Base-by-base conservation (phyloP, 108 stramenopile species). In the Nitzschia inconspicua region DNA sequence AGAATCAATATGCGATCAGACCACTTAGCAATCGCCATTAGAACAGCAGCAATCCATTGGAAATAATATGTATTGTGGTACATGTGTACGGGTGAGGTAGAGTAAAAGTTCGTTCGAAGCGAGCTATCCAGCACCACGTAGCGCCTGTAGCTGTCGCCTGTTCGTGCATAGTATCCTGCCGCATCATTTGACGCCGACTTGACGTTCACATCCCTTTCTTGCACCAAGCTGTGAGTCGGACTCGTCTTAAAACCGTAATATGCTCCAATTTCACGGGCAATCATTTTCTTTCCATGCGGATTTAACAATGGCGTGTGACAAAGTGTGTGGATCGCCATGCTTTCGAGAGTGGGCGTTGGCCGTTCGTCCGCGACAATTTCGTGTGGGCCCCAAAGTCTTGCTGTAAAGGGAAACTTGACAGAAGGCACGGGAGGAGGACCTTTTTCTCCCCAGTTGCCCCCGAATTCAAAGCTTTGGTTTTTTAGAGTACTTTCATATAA, bases 201-300 rank as follows among this genome's bases (percentile, higher is more conserved):
- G n/a, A n/a, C 9, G 0, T 42, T 31, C 5, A 16, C 20, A 11
- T 52, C 66, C 5, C 39, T 36, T 0, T 16, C 37, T 13, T 37
- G 47, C 14, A 63, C 32, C 5, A 22, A 40, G 27, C 4, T 29
- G 29, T 30, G 36, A 35, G 39, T 9, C 50, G 51, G 24, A 20
- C 27, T 5, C 18, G 39, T 11, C 2, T 39, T 25, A 30, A 41
- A 41, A 14, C 63, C 63, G 20, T 63, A 42, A 63, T 47, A 77
- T 8, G 43, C 64, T 9, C 76, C 76, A 7, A 77, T 35, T 64
- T 77, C 76, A 44, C 68, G 72, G 23, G 76, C 69, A 0, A 73
- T 28, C 34, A 72, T 62, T 51, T 77, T 53, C 32, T 77, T 77
- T 9, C 76, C 76, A 51, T 68, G 57, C 26, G 71, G 76, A 18